These are phyloP conservation scores for Chrysanthemum lavandulifolium DNA, from an alignment of 129 eudicot genomes.

Conservation along the genomic window DNA sequence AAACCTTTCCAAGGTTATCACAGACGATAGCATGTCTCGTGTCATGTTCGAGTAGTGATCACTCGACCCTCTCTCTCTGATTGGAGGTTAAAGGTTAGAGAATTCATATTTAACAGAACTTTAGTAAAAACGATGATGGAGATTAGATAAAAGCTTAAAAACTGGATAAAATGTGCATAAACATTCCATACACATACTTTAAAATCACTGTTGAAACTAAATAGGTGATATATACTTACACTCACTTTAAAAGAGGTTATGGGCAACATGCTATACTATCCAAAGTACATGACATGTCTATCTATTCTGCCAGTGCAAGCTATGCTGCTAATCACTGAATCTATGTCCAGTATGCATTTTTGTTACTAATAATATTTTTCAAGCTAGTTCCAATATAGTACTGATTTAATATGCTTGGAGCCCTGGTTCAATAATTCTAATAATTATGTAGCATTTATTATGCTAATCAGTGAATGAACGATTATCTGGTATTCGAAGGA, in stretches of 20 bases:
- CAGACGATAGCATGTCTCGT: slow-evolving; percentile 57
- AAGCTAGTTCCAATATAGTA: neutral
- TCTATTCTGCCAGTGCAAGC: neutral
- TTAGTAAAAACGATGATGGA: no score
- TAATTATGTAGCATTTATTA: no score
- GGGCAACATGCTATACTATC: no score
- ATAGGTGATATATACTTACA: no score
- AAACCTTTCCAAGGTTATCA: slow-evolving; percentile 65
- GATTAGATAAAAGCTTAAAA: no score
- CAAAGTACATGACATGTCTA: no score
- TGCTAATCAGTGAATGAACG: no score
- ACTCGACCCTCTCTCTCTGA: slow-evolving; percentile 73
- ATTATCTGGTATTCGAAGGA: no score
- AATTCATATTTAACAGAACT: no score
- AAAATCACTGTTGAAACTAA: neutral
- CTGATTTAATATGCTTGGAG: neutral
- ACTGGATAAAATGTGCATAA: neutral
- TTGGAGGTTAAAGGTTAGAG: neutral
- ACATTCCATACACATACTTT: neutral
- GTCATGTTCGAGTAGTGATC: slow-evolving; percentile 46
- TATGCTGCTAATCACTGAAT: neutral
- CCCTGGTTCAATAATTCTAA: no score
- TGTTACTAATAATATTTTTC: neutral
- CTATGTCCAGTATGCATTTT: slow-evolving; percentile 1
- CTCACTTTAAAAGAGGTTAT: no score